Evolutionary conservation across 1,139 yeast genomes (phyloP), one percentile per base, ranked within the genome.

Genomic region (Diutina ranongensis): DNA sequence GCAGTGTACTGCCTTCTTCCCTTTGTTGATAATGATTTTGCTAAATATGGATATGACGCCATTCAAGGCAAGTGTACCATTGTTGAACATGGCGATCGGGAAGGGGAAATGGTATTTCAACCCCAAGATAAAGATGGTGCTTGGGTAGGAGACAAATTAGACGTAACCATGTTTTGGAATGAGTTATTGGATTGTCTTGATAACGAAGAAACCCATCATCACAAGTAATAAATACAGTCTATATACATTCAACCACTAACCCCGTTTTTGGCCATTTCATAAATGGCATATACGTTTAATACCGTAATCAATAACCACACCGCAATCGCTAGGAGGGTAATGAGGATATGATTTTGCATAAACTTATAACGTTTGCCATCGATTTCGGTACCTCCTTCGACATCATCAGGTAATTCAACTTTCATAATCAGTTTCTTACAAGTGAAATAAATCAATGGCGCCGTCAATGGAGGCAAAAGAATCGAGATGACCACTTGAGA

Each of bases 231-330:
- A 31, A 31, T 31, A 31, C 15, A 4, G 34, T 3, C 4, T 8
- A 32, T 13, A 33, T 33, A 20, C 35, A 10, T 32, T 33, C 21
- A 28, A n/a, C n/a, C n/a, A n/a, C n/a, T n/a, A n/a, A 67, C 62
- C 27, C 78, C 80, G 54, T 64, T 60, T 51, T 57, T 57, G 1
- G 78, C 84, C 62, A 79, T 63, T 52, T 82, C 77, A 28, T 79
- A 80, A 48, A 84, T 74, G 48, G 86, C 81, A 57, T 84, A 85
- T 16, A 82, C 68, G 57, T 84, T 84, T 61, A 83, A 69, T 9
- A 72, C 67, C 1, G 79, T 62, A 34, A 85, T 73, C 55, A 83
- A 78, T 3, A 82, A 48, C 94, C 94, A 83, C 19, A 82, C 65
- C 2, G 65, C 40, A 5, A 67, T 55, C 1, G 78, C 77, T 4